Percentiles rank a stretch among this genome's conserved stretches.
These are phyloP conservation scores for Calonectria leucothoes DNA, from an alignment of 2,329 filamentous ascomycete genomes.

Conservation along the genomic window DNA sequence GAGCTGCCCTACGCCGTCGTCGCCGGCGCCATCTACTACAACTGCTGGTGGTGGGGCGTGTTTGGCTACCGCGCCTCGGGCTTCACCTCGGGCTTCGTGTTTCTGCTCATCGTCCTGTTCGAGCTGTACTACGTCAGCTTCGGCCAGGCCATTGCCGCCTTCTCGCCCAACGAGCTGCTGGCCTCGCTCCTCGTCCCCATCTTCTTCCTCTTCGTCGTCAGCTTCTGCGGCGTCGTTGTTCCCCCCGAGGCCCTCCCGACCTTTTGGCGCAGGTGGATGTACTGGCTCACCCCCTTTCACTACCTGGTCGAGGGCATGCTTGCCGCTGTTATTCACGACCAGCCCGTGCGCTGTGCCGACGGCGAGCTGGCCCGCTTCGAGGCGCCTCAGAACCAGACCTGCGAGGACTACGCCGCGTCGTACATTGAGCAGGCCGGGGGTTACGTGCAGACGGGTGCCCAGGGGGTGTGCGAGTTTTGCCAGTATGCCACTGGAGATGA, in stretches of 20 bases:
- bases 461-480: constrained; percentile 73
- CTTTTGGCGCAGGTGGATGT: constrained; percentile 76
- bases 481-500: constrained; percentile 70
- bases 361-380: constrained; percentile 71
- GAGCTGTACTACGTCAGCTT: constrained; percentile 75
- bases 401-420: constrained; percentile 66
- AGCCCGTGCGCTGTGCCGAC: constrained; percentile 65
- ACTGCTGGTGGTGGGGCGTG: constrained; percentile 68
- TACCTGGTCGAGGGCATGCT: constrained; percentile 75
- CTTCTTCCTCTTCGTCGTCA: constrained; percentile 77
- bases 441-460: constrained; percentile 66
- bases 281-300: constrained; percentile 75
- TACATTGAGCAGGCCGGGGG: constrained; percentile 68
- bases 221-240: constrained; percentile 78
- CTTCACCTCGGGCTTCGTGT: constrained; percentile 71
- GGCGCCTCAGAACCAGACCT: constrained; percentile 69
- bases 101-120: constrained; percentile 74
- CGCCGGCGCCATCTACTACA: constrained; percentile 63
- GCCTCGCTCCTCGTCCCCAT: constrained; percentile 75
- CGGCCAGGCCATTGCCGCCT: constrained; percentile 75
- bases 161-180: constrained; percentile 74
- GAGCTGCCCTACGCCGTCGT: constrained; percentile 78
- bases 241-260: constrained; percentile 66
- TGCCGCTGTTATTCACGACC: constrained; percentile 63
- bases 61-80: constrained; percentile 62